A percentile compares a stretch with the other conserved stretches of the same genome.
phyloP scores from a whole-genome alignment of 2,329 filamentous ascomycete species.

The Aulographum hederae region DNA sequence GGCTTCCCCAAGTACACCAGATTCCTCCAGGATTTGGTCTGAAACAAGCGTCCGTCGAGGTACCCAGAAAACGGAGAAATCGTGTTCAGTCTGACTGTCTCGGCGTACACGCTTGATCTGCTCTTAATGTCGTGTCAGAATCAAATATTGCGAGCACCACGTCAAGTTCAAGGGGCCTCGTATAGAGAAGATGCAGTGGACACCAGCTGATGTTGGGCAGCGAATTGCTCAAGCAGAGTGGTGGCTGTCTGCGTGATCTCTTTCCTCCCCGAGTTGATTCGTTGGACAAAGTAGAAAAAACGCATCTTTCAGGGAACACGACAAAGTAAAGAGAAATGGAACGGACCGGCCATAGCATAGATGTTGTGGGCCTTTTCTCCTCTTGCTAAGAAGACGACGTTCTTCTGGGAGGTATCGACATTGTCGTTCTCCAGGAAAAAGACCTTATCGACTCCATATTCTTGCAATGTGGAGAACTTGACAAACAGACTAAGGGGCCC shows the following conservation, averaged over 20 bases:
- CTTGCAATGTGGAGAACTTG: conserved; percentile 87
- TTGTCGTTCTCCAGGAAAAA: conserved; percentile 95
- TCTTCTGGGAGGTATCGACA: conserved; percentile 82
- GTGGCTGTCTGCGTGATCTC: too few species aligned
- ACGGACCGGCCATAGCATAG: conserved; percentile 78
- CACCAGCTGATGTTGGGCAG: too few species aligned
- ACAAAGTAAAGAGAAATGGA: too few species aligned
- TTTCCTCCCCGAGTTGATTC: too few species aligned
- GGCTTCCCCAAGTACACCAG: conserved; percentile 81
- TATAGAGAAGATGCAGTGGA: too few species aligned
- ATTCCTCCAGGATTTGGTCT: conserved; percentile 80
- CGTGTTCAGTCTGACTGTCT: conserved; percentile 78
- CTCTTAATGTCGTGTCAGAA: conserved; percentile 49
- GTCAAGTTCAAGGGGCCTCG: too few species aligned
- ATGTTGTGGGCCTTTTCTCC: conserved; percentile 78
- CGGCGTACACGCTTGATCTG: conserved; percentile 82
- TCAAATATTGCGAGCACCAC: too few species aligned
- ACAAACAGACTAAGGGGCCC: conserved; percentile 81
- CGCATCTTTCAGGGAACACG: too few species aligned
- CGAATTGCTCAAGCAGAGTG: too few species aligned
- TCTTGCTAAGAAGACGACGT: conserved; percentile 82
- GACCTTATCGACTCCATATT: conserved; percentile 95
- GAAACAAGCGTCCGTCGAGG: conserved; percentile 81
- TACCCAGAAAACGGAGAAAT: conserved; percentile 94
- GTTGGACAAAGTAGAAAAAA: conserved; percentile 5